Base-by-base conservation (phyloP, 2,329 filamentous ascomycete genomes). In the Microcyclospora tardicrescens region DNA sequence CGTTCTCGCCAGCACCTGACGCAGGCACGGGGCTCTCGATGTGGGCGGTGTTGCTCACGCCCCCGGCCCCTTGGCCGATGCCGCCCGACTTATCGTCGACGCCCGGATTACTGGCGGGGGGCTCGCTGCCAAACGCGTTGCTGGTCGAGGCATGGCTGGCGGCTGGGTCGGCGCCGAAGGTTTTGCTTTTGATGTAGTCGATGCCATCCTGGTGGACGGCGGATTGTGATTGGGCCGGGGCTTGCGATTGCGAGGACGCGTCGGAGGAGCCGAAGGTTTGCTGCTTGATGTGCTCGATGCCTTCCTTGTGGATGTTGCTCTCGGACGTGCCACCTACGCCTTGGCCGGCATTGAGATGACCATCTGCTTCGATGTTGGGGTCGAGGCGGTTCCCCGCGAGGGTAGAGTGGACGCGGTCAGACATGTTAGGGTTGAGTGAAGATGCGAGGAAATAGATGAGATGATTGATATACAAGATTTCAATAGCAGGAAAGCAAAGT, bases 81-180 rank as follows among this genome's bases (percentile, higher is more conserved):
- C 44, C 48, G 36, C 41, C 48, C 16, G 41, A 37, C 5, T 46
- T 35, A 33, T 49, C 36, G 33, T 44, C 43, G 28, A 28, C 29
- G 34, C 42, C 49, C n/a, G 47, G 43, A 36, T 51, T 51, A 27
- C 41, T 43, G 27, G 49, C 42, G 16, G 49, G 45, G 8, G 43
- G 43, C 16, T 50, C 16, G 12, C 12, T 12, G 13, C 15, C 19
- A 24, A 41, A 11, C 10, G 16, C 28, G 11, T 29, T 36, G 24
- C 16, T 30, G 16, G 28, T 30, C 15, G 36, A n/a, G 28, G 14
- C 35, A 31, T 16, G 16, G 35, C 31, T 33, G 6, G 27, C 28
- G 30, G 24, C 13, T 16, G 27, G 16, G 8, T 16, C 24, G 6
- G 14, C 31, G 30, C 15, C 28, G 16, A 38, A 37, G 39, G 41